phyloP scores from a whole-genome alignment of 2,329 filamentous ascomycete species.

The Neonectria coccinea region DNA sequence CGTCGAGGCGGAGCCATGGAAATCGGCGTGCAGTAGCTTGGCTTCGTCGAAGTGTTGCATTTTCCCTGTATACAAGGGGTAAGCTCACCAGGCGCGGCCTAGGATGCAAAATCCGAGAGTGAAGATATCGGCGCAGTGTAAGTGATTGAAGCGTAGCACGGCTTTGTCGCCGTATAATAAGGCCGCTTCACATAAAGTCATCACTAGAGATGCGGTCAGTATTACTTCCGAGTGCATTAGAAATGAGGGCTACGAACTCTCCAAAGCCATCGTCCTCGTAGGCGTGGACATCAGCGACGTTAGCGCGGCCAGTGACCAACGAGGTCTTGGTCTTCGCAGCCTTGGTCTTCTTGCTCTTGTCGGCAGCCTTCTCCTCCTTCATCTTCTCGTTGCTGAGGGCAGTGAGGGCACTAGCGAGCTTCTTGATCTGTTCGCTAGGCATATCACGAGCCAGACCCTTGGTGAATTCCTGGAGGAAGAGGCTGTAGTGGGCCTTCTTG shows the following conservation, averaged over 20 bases:
- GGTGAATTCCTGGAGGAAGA: slow-evolving; percentile 91
- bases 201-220: slow-evolving; percentile 60
- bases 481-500: slow-evolving; percentile 90
- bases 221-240: neutral
- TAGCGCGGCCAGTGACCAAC: slow-evolving; percentile 74
- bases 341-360: slow-evolving; percentile 98
- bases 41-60: slow-evolving; percentile 16
- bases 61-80: slow-evolving; percentile 11
- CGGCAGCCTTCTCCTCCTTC: slow-evolving; percentile 95
- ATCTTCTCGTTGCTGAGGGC: slow-evolving; percentile 96
- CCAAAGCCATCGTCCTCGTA: slow-evolving; percentile 86
- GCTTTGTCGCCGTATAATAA: slow-evolving; percentile 23
- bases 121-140: slow-evolving; percentile 24
- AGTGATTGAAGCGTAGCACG: slow-evolving; percentile 21
- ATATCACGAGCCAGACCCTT: slow-evolving; percentile 90
- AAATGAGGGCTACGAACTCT: slow-evolving; percentile 72
- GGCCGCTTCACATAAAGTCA: slow-evolving; percentile 75
- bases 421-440: slow-evolving; percentile 95
- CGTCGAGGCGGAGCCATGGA: slow-evolving; percentile 27
- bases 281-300: slow-evolving; percentile 75
- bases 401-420: slow-evolving; percentile 88
- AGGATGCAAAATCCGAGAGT: slow-evolving; percentile 23
- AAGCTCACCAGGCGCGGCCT: slow-evolving; percentile 22
- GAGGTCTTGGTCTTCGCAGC: slow-evolving; percentile 94
- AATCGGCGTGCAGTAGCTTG: slow-evolving; percentile 10